Evolutionary conservation across 2,329 filamentous ascomycete species (phyloP).

Genomic region (Huntiella bhutanensis): DNA sequence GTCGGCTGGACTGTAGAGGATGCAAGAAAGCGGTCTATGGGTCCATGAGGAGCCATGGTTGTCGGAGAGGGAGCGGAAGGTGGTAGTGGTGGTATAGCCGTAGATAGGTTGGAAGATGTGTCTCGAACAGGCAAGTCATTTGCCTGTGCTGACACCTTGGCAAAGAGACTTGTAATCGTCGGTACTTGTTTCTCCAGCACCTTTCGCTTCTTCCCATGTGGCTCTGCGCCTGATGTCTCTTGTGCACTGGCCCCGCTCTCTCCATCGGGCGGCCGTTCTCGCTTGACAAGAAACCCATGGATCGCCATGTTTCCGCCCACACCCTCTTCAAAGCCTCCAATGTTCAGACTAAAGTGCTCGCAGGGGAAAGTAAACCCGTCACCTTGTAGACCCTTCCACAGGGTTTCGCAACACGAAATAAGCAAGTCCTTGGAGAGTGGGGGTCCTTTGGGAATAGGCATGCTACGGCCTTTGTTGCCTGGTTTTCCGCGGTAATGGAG

Average conservation of each 20-base stretch:
- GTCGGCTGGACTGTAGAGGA: no score
- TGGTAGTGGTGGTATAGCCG: no score
- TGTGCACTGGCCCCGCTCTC: background rate
- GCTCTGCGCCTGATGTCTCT: background rate
- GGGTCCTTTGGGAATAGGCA: conserved; percentile 58
- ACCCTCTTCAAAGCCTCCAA: conserved; percentile 84
- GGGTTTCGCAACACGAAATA: conserved; percentile 11
- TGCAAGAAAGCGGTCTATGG: no score
- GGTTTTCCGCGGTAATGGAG: conserved; percentile 60
- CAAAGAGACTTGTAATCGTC: background rate
- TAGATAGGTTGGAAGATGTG: no score
- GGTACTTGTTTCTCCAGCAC: no score
- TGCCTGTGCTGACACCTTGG: background rate
- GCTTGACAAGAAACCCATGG: conserved; percentile 64
- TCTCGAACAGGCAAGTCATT: no score
- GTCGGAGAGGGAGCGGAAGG: no score
- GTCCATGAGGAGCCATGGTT: no score
- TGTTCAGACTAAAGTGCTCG: conserved; percentile 69
- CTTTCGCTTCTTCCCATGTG: background rate
- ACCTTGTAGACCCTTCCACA: conserved; percentile 54
- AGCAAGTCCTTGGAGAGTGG: conserved; percentile 43
- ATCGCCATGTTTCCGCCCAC: conserved; percentile 72
- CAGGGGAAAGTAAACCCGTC: conserved; percentile 73
- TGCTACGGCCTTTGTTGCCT: conserved; percentile 56
- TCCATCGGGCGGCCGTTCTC: background rate